Conservation (phyloP, 208 protist species). For the Naegleria lovaniensis region DNA sequence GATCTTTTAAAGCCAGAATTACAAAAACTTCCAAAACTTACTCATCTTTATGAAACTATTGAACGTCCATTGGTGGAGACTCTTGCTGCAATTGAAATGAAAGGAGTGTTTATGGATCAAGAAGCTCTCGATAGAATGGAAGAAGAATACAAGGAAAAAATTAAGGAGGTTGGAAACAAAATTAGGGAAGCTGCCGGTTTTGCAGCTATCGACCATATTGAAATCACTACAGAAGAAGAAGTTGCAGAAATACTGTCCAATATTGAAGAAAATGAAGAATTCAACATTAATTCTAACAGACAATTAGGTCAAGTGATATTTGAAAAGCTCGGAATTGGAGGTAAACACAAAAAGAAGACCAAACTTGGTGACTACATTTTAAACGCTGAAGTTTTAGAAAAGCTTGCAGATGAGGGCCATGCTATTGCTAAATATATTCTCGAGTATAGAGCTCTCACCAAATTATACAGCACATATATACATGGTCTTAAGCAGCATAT, state of each 20-base stretch:
- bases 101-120: conserved; percentile 25
- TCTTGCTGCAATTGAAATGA: conserved; percentile 22
- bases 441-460: conserved; percentile 7
- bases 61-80: conserved; percentile 18
- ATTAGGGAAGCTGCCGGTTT: neutral
- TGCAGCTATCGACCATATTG: neutral
- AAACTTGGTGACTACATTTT: neutral
- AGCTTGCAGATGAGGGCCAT: neutral
- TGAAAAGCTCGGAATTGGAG: conserved; percentile 10
- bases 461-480: conserved; percentile 17
- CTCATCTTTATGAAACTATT: neutral
- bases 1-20: neutral
- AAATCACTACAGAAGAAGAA: neutral
- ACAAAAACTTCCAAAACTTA: neutral
- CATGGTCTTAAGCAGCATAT: conserved; percentile 20
- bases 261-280: neutral
- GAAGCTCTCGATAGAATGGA: neutral
- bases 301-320: conserved; percentile 27
- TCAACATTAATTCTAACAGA: conserved; percentile 31
- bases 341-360: neutral
- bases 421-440: conserved; percentile 4
- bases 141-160: neutral
- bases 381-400: conserved; percentile 9
- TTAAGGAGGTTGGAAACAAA: neutral
- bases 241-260: neutral